Base-by-base conservation (phyloP, 495 filamentous ascomycete species). In the Lophiostoma macrostomum region DNA sequence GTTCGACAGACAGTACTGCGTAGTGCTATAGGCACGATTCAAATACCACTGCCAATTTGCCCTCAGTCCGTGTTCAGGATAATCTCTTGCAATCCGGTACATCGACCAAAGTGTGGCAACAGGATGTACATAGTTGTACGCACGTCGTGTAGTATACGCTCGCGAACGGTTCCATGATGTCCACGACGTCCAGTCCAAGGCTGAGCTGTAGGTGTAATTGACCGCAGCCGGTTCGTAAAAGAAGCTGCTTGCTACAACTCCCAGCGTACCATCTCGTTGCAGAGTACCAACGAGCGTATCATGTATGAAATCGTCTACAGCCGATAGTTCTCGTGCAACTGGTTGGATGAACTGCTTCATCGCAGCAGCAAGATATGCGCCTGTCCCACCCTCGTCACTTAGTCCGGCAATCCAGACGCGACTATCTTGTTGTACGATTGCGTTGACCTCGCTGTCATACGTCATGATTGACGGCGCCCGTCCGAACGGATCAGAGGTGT, bases 111-210 rank as follows among this genome's bases (percentile, higher is more conserved):
- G 78, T 8, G 70, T 57, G 2, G 70, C 74, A 11, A 70, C 66
- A 0, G 78, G 71, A 54, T 79, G 74, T 13, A 79, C 71, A 56
- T 80, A 80, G 50, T 78, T 67, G 44, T 80, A 80, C 2, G 74
- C 74, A 3, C 77, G 66, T 34, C 75, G 64, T 6, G 69, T 67
- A 5, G 61, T 53, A 52, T 76, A 74, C 0, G 76, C 69, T 0
- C 46, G 57, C 4, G 58, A 45, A 31, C 68, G 64, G 43, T 74
- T 69, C 77, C 75, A 78, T 0, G 70, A 69, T 19, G 65, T 67
- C 42, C 42, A 46, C 11, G 42, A 30, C 4, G 55, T 51, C 74
- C 74, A 78, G 43, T 74, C 44, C 18, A 73, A 61, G 13, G 50
- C 58, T 0, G 62, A 28, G 38, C 65, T 53, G 41, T 77, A 77